phyloP scores from a whole-genome alignment of 2,329 filamentous ascomycete species.

The Taxawa tesnikishii region DNA sequence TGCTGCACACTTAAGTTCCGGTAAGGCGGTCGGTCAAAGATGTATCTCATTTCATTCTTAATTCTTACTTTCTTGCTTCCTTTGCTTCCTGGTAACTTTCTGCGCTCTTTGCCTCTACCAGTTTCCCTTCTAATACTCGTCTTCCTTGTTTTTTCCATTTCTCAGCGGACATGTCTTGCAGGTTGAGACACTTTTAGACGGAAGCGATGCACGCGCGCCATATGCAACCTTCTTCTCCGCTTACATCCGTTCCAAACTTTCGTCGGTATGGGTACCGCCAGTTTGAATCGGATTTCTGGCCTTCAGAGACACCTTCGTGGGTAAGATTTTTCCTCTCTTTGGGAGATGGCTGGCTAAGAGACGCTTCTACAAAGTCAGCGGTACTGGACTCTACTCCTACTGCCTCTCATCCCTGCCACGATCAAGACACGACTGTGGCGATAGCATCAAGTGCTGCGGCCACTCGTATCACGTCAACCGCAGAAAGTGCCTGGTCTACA shows the following conservation, averaged over 20 bases:
- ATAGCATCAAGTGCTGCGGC: no score
- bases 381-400: neutral
- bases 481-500: no score
- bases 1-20: neutral
- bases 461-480: no score
- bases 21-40: neutral
- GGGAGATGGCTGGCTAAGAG: no score
- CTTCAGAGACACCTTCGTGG: neutral
- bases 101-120: neutral
- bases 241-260: neutral
- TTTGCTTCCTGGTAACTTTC: neutral
- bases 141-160: neutral
- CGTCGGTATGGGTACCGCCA: neutral
- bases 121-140: neutral
- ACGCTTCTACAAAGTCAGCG: neutral
- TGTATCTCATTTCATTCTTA: neutral
- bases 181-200: neutral
- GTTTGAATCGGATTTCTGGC: neutral
- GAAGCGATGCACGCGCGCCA: neutral
- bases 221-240: neutral
- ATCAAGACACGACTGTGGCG: no score
- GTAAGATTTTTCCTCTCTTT: neutral
- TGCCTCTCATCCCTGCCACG: neutral
- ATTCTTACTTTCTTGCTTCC: neutral
- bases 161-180: neutral